Evolutionary conservation across 1,284 basidiomycete species (phyloP).

Genomic region (Amylostereum chailletii): DNA sequence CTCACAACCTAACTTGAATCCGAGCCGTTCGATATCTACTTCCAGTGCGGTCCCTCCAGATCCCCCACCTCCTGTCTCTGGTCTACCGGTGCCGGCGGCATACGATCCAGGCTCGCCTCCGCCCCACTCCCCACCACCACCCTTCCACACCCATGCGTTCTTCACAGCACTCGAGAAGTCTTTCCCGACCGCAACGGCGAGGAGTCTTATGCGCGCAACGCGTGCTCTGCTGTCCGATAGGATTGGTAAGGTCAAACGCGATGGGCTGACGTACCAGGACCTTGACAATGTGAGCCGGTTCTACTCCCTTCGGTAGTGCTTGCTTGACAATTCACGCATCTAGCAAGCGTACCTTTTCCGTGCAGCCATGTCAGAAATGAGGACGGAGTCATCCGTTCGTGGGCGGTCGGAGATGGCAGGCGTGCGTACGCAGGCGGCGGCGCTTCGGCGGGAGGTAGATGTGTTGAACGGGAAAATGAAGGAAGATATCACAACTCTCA

Average conservation of each 20-base stretch:
- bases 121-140: slow-evolving; percentile 21
- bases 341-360: slow-evolving; percentile 95
- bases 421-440: slow-evolving; percentile 66
- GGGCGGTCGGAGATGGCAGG: slow-evolving; percentile 82
- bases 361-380: slow-evolving; percentile 87
- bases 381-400: slow-evolving; percentile 79
- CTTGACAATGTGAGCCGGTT: slow-evolving; percentile 71
- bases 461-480: slow-evolving; percentile 86
- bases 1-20: too few relatives aligned
- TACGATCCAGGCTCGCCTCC: not conserved
- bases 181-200: slow-evolving; percentile 62
- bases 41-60: not conserved
- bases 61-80: not conserved
- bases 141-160: slow-evolving; percentile 40
- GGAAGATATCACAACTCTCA: slow-evolving; percentile 83
- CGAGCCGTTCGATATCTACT: too few relatives aligned
- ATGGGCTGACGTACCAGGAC: slow-evolving; percentile 78
- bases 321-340: not conserved
- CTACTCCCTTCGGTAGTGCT: not conserved
- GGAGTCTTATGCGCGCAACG: slow-evolving; percentile 82
- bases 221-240: slow-evolving; percentile 73
- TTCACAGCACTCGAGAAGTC: slow-evolving; percentile 58
- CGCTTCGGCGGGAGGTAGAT: slow-evolving; percentile 86
- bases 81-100: not conserved
- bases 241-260: slow-evolving; percentile 63